Base-by-base conservation (phyloP, 2,329 filamentous ascomycete species). In the Aspergillus proliferans region DNA sequence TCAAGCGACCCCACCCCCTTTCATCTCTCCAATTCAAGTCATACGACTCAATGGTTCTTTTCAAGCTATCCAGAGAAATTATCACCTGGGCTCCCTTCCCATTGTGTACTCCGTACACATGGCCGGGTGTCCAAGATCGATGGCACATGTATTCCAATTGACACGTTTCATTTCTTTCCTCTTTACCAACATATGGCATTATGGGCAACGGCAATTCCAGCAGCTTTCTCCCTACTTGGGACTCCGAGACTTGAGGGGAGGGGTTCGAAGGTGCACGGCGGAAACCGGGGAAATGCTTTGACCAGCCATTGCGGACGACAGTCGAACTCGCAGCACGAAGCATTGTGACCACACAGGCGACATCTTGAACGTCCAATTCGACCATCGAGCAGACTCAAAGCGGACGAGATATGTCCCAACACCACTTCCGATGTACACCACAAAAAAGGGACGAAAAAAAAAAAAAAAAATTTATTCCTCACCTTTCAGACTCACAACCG, bases 401-500 rank as follows among this genome's bases (percentile, higher is more conserved):
- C 19, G 18, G 12, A 30, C 41, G 12, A 26, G 6, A 43, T 43
- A 14, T 15, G 15, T 7, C 15, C 19, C 22, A n/a, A 19, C 6
- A 21, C 10, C 10, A 19, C 19, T 40, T 21, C 38, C 14, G 24
- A 22, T 18, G 18, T 33, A 46, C 44, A 39, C 33, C 22, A 36
- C 38, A 14, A 19, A 19, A 19, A 21, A 19, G 21, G 10, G 33
- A 26, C 33, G 3, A 46, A 39, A 42, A 41, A 52, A 47, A 48
- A 47, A 48, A 48, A 52, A 46, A 49, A 49, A 39, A 39, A 39
- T 15, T 39, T 50, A 40, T 19, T 40, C 49, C 58, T 60, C 47
- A 61, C 58, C 58, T 61, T 52, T 52, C 44, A 55, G 47, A 45
- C 54, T 56, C 57, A 59, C 58, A 52, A 52, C 52, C 51, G 51